A percentile compares a stretch with the other conserved stretches of the same genome.
Evolutionary conservation across 2,329 filamentous ascomycete genomes (phyloP).

Genomic region (Neonectria hederae): DNA sequence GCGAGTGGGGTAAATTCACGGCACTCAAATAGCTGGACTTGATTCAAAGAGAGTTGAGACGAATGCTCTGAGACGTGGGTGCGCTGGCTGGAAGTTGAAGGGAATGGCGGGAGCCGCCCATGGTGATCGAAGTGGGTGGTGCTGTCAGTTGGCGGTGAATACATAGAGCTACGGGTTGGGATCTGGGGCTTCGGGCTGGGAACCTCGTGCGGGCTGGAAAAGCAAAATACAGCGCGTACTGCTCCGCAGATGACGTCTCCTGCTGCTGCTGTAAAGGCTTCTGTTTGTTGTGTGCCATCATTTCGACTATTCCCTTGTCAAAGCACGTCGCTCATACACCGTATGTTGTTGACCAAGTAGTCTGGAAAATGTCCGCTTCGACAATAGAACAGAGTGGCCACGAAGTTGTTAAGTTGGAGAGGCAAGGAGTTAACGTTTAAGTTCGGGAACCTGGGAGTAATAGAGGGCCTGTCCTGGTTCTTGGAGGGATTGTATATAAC

Average conservation of each 20-base stretch:
- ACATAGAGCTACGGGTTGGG: neutral
- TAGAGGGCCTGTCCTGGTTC: neutral
- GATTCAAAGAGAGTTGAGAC: too few relatives aligned
- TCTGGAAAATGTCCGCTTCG: neutral
- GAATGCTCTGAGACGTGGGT: neutral
- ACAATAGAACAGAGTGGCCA: neutral
- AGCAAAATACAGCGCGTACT: slow-evolving; percentile 6
- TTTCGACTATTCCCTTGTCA: neutral
- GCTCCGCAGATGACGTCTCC: slow-evolving; percentile 11
- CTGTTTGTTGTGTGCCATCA: neutral
- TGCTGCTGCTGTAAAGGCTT: neutral
- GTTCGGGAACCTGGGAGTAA: neutral
- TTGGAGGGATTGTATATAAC: neutral
- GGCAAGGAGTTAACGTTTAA: neutral
- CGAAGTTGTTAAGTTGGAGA: neutral
- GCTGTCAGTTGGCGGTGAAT: slow-evolving; percentile 20
- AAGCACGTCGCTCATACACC: neutral
- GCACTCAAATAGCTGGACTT: neutral
- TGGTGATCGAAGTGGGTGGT: neutral
- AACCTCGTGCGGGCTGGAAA: slow-evolving; percentile 11
- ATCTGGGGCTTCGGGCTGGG: neutral
- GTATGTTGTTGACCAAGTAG: neutral
- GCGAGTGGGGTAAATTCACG: neutral
- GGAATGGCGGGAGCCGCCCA: neutral
- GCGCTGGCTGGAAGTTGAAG: neutral